Evolutionary conservation across 2,329 filamentous ascomycete genomes (phyloP).

Genomic region (Ophiognomonia clavigignenti-juglandacearum): DNA sequence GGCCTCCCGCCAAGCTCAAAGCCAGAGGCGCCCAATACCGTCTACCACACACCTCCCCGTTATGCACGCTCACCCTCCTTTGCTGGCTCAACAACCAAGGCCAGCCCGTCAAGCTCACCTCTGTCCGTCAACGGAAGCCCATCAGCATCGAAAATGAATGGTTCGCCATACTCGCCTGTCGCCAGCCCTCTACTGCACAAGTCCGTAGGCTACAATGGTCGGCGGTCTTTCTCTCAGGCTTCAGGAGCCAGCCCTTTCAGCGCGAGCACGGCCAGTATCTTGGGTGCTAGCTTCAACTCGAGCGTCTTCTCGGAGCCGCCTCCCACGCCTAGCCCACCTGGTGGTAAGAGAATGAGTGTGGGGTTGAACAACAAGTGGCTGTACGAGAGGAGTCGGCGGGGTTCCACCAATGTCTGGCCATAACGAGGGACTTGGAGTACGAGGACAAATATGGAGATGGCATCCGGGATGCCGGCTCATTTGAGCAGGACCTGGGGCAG

Average conservation of each 20-base stretch:
- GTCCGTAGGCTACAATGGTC: slow-evolving; percentile 49
- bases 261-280: slow-evolving; percentile 15
- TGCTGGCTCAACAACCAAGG: slow-evolving; percentile 56
- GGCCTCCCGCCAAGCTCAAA: slow-evolving; percentile 66
- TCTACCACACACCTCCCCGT: slow-evolving; percentile 80
- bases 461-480: no score
- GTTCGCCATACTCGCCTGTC: slow-evolving; percentile 41
- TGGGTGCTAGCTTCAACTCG: slow-evolving; percentile 34
- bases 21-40: slow-evolving; percentile 62
- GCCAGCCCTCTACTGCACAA: slow-evolving; percentile 63
- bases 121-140: slow-evolving; percentile 45
- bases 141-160: slow-evolving; percentile 25
- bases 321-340: slow-evolving; percentile 62
- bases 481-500: no score
- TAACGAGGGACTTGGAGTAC: no score
- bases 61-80: slow-evolving; percentile 72
- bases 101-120: slow-evolving; percentile 54
- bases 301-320: slow-evolving; percentile 52
- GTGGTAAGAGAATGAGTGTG: slow-evolving; percentile 66
- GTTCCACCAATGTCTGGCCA: slow-evolving; percentile 39
- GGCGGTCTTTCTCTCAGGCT: slow-evolving; percentile 58
- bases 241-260: slow-evolving; percentile 48
- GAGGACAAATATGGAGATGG: no score
- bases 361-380: slow-evolving; percentile 90
- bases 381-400: slow-evolving; percentile 73